These are phyloP conservation scores for Closterium sp. DNA, from an alignment of 139 green algal species.

Conservation along the genomic window DNA sequence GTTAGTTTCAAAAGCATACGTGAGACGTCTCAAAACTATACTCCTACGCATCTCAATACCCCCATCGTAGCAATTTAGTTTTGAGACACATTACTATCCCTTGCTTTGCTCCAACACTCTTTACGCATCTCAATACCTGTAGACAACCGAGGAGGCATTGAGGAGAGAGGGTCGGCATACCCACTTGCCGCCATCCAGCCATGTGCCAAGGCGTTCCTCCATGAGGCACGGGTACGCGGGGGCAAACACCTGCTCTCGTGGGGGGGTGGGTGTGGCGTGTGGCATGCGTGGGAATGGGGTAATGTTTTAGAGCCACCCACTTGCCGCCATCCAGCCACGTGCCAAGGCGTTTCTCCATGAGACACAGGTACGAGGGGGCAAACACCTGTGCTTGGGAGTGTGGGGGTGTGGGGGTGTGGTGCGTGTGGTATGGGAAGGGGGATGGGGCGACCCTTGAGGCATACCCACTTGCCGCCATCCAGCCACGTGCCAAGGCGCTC, in stretches of 20 bases:
- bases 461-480: conserved; percentile 19
- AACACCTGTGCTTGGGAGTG: background rate
- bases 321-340: conserved; percentile 13
- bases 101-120: too few relatives aligned
- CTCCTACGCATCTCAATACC: too few relatives aligned
- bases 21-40: too few relatives aligned
- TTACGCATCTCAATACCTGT: background rate
- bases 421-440: too few relatives aligned
- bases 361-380: background rate
- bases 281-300: too few relatives aligned
- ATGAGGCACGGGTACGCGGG: background rate
- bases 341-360: conserved; percentile 6
- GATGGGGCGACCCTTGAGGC: too few relatives aligned
- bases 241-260: background rate
- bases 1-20: too few relatives aligned
- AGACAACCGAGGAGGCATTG: conserved; percentile 1
- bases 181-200: conserved; percentile 17
- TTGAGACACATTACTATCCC: too few relatives aligned
- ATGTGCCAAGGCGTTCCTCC: conserved; percentile 12
- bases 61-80: too few relatives aligned
- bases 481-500: conserved; percentile 12
- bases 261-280: too few relatives aligned
- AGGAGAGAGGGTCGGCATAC: background rate
- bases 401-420: background rate
- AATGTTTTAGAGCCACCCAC: too few relatives aligned